phyloP scores from a whole-genome alignment of 1,139 yeast species.

The Magnusiomyces tetraspermus region DNA sequence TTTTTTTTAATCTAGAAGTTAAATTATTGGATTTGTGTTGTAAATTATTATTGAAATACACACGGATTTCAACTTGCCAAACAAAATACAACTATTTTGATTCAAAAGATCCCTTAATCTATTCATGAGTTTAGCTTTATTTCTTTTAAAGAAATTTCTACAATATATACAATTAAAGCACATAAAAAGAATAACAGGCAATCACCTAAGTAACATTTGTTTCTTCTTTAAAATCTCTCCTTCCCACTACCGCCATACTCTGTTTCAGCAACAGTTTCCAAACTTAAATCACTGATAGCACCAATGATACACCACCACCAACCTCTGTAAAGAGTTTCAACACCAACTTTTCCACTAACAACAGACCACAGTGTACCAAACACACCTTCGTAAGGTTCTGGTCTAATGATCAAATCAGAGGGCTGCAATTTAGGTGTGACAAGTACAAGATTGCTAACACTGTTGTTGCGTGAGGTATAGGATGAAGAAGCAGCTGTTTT shows the following conservation, averaged over 20 bases:
- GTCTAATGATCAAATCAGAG: slow-evolving; percentile 27
- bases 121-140: too few species aligned
- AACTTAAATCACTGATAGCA: slow-evolving; percentile 76
- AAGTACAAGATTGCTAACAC: neutral
- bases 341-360: slow-evolving; percentile 34
- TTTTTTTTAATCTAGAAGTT: too few species aligned
- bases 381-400: slow-evolving; percentile 40
- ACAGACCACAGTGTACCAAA: slow-evolving; percentile 43
- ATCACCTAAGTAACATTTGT: too few species aligned
- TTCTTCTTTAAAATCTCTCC: slow-evolving; percentile 23
- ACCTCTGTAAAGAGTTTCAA: slow-evolving; percentile 61
- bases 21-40: too few species aligned
- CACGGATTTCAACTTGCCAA: too few species aligned
- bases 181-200: too few species aligned
- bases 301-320: slow-evolving; percentile 84
- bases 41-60: too few species aligned
- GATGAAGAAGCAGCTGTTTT: too few species aligned
- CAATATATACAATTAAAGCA: too few species aligned
- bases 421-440: neutral
- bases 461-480: neutral
- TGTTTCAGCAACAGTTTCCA: slow-evolving; percentile 40
- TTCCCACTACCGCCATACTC: slow-evolving; percentile 40
- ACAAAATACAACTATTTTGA: too few species aligned
- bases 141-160: too few species aligned
- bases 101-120: too few species aligned